A percentile compares a stretch with the other conserved stretches of the same genome.
phyloP scores from a whole-genome alignment of 805 yeast genomes.

The Yarrowia sp. region DNA sequence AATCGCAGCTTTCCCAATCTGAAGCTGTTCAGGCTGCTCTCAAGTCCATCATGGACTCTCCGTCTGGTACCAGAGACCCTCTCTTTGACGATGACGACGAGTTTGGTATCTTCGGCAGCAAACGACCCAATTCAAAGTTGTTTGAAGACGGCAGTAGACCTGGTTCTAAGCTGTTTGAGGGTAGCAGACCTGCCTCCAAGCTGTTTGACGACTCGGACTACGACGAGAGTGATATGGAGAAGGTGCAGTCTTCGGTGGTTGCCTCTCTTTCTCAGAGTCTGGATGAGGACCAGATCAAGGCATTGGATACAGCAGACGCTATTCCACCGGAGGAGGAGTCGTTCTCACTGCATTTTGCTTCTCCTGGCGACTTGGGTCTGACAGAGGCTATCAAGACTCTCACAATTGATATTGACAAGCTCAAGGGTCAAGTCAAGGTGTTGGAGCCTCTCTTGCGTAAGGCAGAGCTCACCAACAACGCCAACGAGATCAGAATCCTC shows the following conservation, averaged over 20 bases:
- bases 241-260: conserved; percentile 9
- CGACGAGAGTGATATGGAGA: conserved; percentile 26
- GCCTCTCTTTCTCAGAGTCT: conserved; percentile 24
- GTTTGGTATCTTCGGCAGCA: conserved; percentile 20
- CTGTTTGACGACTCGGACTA: conserved; percentile 36
- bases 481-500: conserved; percentile 70
- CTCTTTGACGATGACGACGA: conserved; percentile 33
- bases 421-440: conserved; percentile 67
- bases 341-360: conserved; percentile 57
- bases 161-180: conserved; percentile 2
- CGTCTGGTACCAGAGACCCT: conserved; percentile 39
- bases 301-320: conserved; percentile 21
- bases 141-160: conserved; percentile 7
- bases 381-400: conserved; percentile 71
- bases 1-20: conserved; percentile 50
- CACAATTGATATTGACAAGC: conserved; percentile 61
- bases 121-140: neutral
- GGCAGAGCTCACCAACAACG: conserved; percentile 84
- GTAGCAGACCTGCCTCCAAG: conserved; percentile 11
- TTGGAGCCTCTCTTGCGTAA: conserved; percentile 73
- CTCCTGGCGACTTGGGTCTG: conserved; percentile 71
- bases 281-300: conserved; percentile 33
- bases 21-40: conserved; percentile 74
- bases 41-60: conserved; percentile 56
- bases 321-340: conserved; percentile 36